Evolutionary conservation across 768 basidiomycete species (phyloP).

Genomic region (Auricularia sp.): DNA sequence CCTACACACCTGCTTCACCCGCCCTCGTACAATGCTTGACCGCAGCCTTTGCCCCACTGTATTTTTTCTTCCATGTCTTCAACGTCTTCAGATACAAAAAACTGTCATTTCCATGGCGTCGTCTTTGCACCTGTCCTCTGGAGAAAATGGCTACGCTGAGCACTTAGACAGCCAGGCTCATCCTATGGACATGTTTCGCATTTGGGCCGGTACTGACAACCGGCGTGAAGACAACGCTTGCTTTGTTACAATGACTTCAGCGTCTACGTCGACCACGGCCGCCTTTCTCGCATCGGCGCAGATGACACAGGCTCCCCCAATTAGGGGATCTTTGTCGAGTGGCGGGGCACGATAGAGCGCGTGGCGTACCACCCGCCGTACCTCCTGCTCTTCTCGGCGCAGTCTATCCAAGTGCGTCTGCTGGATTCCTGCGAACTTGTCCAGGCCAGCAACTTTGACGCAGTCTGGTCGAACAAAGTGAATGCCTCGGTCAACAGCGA

Average conservation of each 20-base stretch:
- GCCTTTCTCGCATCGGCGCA: conserved; percentile 12
- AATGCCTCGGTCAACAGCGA: background rate
- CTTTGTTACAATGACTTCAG: conserved; percentile 32
- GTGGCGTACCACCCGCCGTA: conserved; percentile 32
- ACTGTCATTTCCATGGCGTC: no score
- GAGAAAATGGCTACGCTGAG: no score
- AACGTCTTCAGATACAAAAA: no score
- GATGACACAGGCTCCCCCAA: conserved; percentile 4
- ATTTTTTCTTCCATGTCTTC: no score
- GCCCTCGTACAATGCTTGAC: no score
- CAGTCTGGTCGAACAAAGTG: background rate
- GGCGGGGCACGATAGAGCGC: conserved; percentile 29
- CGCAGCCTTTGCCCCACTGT: no score
- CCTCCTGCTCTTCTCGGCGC: conserved; percentile 25
- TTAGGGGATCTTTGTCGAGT: conserved; percentile 27
- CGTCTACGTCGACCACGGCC: conserved; percentile 32
- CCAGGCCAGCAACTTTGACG: conserved; percentile 24
- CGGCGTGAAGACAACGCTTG: conserved; percentile 9
- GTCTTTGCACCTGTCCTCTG: no score
- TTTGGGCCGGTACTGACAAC: no score
- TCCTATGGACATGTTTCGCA: no score
- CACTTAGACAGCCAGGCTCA: no score
- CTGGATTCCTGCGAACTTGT: conserved; percentile 16
- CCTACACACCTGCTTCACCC: no score
- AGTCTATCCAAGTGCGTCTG: conserved; percentile 28